A percentile compares a stretch with the other conserved stretches of the same genome.
Conservation (phyloP, 2,329 filamentous ascomycete genomes). For the Westerdykella aurantiaca region DNA sequence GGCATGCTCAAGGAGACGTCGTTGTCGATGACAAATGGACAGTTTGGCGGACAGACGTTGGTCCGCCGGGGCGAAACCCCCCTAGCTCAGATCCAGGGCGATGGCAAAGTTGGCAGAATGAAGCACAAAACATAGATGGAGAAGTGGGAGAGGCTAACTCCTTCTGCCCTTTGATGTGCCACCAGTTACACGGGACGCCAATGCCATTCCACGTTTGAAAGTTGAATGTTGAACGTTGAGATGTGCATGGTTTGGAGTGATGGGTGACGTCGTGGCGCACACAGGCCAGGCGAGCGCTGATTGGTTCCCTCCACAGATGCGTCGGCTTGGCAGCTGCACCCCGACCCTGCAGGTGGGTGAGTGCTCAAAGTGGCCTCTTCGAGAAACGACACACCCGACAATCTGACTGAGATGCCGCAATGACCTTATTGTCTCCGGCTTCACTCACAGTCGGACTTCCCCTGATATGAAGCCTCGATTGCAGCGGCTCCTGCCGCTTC, state of each 20-base stretch:
- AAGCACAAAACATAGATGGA: too few relatives aligned
- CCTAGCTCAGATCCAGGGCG: too few relatives aligned
- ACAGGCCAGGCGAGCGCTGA: constrained; percentile 13
- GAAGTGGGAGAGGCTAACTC: too few relatives aligned
- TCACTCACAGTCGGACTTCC: constrained; percentile 9
- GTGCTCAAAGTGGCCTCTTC: constrained; percentile 33
- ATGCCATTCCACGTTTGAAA: too few relatives aligned
- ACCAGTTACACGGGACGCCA: too few relatives aligned
- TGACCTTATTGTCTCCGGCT: constrained; percentile 18
- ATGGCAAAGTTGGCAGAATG: too few relatives aligned
- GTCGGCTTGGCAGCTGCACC: constrained; percentile 12
- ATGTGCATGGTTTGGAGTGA: not conserved
- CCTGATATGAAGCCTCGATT: constrained; percentile 31
- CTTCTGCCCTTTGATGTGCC: too few relatives aligned
- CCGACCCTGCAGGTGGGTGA: constrained; percentile 17
- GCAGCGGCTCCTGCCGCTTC: constrained; percentile 34
- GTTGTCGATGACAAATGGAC: not conserved
- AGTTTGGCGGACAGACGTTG: too few relatives aligned
- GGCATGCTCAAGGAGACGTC: not conserved
- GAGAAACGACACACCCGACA: constrained; percentile 10
- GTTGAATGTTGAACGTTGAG: too few relatives aligned
- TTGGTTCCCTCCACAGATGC: constrained; percentile 21
- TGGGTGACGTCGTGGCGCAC: not conserved
- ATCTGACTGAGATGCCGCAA: constrained; percentile 25
- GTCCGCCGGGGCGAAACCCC: too few relatives aligned